These are phyloP conservation scores for Torulaspora globosa DNA, from an alignment of 1,139 yeast species.

Conservation along the genomic window DNA sequence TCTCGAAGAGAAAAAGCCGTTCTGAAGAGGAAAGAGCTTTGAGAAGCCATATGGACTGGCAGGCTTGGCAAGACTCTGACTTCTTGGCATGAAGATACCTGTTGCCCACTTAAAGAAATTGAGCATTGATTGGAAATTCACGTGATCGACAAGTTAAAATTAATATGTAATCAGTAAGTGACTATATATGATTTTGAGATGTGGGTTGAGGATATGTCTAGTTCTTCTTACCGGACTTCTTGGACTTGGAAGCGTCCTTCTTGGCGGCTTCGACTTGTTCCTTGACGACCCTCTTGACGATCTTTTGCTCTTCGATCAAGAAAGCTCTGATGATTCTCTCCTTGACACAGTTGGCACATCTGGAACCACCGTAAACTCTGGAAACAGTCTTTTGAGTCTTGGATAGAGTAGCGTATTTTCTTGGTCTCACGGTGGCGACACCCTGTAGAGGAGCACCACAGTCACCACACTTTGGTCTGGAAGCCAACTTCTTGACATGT, in stretches of 20 bases:
- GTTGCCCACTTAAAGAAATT: no score
- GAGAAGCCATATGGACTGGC: neutral
- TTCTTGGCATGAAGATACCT: neutral
- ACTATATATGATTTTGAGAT: constrained; percentile 9
- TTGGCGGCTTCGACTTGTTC: constrained; percentile 87
- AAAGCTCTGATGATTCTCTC: constrained; percentile 98
- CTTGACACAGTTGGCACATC: constrained; percentile 98
- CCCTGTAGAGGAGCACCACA: constrained; percentile 92
- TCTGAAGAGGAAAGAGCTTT: no score
- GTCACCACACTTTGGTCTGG: constrained; percentile 99
- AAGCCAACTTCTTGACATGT: constrained; percentile 91
- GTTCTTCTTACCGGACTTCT: constrained; percentile 25
- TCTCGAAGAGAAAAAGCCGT: no score
- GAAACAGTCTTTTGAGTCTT: constrained; percentile 97
- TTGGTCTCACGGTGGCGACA: constrained; percentile 92
- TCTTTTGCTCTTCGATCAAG: constrained; percentile 99
- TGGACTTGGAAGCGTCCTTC: constrained; percentile 35
- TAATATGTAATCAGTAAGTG: constrained; percentile 3
- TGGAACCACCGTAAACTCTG: constrained; percentile 99
- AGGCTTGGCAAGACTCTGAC: neutral
- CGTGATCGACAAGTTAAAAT: constrained; percentile 2
- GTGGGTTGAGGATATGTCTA: constrained; percentile 3
- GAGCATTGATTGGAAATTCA: neutral
- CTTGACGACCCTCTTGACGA: constrained; percentile 97
- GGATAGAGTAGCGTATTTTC: constrained; percentile 91